Base-by-base conservation (phyloP, 1,139 yeast species). In the Lodderomyces oxycetoniae region DNA sequence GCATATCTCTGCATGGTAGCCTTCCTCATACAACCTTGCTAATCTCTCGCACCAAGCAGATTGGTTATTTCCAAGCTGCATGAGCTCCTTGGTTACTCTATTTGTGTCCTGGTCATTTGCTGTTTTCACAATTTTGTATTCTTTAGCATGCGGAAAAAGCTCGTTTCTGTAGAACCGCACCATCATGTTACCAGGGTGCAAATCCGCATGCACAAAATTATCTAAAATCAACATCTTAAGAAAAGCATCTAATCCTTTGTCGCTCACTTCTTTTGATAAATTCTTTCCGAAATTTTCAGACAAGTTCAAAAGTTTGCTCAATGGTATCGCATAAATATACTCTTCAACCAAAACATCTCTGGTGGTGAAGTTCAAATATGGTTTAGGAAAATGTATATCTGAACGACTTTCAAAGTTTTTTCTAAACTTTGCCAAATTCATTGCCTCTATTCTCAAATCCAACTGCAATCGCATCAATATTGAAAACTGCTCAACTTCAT, bases 161-260 rank as follows among this genome's bases (percentile, higher is more conserved):
- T 67, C 72, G 43, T 68, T 70, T 40, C 76, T 76, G 48, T 81
- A 74, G 47, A 89, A 81, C 34, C 91, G 63, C 4, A 91, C 76
- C 69, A 89, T 77, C 54, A 91, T 86, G 56, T 91, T 91, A 2
- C 99, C 99, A 0, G 98, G 96, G 49, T 91, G 98, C 40, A 91
- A 67, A 58, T 91, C 98, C 0, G 97, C 93, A 56, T 91, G 98
- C 29, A 89, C 87, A 55, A 91, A 91, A 55, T 91, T 88, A 58
- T 91, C 95, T 37, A 89, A 62, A 40, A 91, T 79, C 42, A 91
- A 68, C 99, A 93, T 91, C 50, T 88, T 84, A 46, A 91, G 64
- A 49, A 91, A 91, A 5, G 96, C 84, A 55, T 91, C 95, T 22
- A 91, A 74, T 3, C 95, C 87, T 44, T 84, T 83, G 50, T 85